Conservation (phyloP, 163 green algal genomes). For the Scenedesmus sp. region DNA sequence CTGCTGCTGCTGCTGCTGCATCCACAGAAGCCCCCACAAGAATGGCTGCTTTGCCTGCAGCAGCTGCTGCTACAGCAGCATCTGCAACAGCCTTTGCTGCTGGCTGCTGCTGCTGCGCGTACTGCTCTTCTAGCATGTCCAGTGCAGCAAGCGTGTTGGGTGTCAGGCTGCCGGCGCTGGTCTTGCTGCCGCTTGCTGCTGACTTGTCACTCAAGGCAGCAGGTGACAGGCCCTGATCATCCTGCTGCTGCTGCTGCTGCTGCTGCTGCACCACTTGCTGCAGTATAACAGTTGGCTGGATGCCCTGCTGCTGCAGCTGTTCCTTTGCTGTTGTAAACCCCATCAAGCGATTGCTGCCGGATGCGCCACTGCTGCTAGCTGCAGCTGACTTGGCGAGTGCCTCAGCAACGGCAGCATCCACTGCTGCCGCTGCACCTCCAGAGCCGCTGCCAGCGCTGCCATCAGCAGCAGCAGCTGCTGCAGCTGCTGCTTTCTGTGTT, state of each 20-base stretch:
- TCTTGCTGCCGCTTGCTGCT: conserved; percentile 2
- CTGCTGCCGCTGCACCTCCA: not conserved
- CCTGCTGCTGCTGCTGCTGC: conserved; percentile 14
- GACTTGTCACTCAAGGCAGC: conserved; percentile 8
- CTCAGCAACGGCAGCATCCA: not conserved
- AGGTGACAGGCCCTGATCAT: not conserved
- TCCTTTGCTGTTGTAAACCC: not conserved
- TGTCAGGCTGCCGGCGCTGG: conserved; percentile 23
- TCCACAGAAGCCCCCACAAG: not conserved
- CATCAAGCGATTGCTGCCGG: not conserved
- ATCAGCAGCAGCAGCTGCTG: not conserved
- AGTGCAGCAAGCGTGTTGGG: conserved; percentile 36
- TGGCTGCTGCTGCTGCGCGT: not conserved
- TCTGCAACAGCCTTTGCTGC: not conserved
- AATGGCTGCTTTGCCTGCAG: not conserved
- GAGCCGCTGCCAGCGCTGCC: not conserved
- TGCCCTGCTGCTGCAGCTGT: conserved; percentile 18
- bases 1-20: conserved; percentile 1
- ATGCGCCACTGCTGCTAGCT: not conserved
- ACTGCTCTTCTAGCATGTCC: conserved; percentile 4
- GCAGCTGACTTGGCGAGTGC: not conserved
- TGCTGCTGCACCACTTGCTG: conserved; percentile 1
- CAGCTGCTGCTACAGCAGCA: conserved; percentile 4
- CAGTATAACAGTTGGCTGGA: not conserved
- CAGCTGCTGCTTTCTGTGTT: not conserved